These are phyloP conservation scores for Amesomyces nigricolor DNA, from an alignment of 2,329 filamentous ascomycete genomes.

Conservation along the genomic window DNA sequence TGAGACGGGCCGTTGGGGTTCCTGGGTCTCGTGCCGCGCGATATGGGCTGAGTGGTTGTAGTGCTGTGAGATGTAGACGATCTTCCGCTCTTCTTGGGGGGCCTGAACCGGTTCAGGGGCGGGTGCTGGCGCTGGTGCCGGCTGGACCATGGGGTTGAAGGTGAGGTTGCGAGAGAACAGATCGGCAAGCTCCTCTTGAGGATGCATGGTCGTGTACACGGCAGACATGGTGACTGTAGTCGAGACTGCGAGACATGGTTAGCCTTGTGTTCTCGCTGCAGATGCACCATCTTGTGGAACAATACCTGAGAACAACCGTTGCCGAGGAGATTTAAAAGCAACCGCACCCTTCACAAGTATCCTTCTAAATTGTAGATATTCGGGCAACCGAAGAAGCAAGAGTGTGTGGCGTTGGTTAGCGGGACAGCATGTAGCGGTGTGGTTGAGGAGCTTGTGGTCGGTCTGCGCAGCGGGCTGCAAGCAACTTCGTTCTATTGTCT, in stretches of 20 bases:
- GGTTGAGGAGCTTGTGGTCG: constrained; percentile 10
- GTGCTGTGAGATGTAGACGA: constrained; percentile 74
- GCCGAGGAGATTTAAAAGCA: neutral
- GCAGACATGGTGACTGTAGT: constrained; percentile 34
- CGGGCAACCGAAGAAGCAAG: neutral
- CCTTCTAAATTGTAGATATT: neutral
- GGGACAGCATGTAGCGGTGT: neutral
- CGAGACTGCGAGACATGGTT: constrained; percentile 15
- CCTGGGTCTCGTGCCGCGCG: constrained; percentile 36
- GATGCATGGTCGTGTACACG: constrained; percentile 49
- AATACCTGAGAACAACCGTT: neutral
- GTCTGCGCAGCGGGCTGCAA: constrained; percentile 17
- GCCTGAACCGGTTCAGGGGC: constrained; percentile 22
- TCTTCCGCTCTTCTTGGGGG: constrained; percentile 35
- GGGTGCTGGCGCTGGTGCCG: constrained; percentile 1
- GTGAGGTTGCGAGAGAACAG: constrained; percentile 74
- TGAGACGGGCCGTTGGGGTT: constrained; percentile 42
- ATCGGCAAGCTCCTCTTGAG: constrained; percentile 74
- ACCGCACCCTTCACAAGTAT: neutral
- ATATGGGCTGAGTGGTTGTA: constrained; percentile 77
- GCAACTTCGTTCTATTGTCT: constrained; percentile 46
- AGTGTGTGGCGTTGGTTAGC: constrained; percentile 5
- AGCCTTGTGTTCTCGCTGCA: neutral
- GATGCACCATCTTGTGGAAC: neutral
- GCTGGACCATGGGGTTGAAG: constrained; percentile 42